Evolutionary conservation across 1,284 basidiomycete species (phyloP).

Genomic region (Ceratobasidium sp.): DNA sequence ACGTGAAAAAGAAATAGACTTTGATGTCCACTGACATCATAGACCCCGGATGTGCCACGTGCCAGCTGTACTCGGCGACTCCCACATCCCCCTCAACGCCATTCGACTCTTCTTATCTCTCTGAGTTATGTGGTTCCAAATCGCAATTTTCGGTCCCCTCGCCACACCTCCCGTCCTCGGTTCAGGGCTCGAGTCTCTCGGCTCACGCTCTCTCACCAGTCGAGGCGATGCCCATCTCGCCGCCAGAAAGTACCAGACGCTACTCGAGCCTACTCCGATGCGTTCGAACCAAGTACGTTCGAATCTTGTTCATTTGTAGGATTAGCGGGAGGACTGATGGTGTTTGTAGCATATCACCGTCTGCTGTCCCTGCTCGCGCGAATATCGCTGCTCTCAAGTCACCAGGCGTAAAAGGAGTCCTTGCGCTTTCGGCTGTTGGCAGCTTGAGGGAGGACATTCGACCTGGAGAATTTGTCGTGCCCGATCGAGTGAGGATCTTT

Average conservation of each 20-base stretch:
- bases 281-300: slow-evolving; percentile 66
- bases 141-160: slow-evolving; percentile 14
- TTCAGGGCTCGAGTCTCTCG: slow-evolving; percentile 68
- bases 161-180: slow-evolving; percentile 15
- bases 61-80: background rate
- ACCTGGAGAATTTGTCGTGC: slow-evolving; percentile 91
- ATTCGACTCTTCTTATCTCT: slow-evolving; percentile 1
- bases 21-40: slow-evolving; percentile 29
- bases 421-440: slow-evolving; percentile 96
- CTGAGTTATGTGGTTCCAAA: slow-evolving; percentile 19
- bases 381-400: slow-evolving; percentile 97
- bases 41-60: slow-evolving; percentile 13
- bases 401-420: slow-evolving; percentile 86
- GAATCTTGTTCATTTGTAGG: background rate
- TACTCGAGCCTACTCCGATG: slow-evolving; percentile 78
- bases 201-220: slow-evolving; percentile 72
- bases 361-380: slow-evolving; percentile 83
- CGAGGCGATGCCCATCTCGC: slow-evolving; percentile 75
- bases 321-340: background rate
- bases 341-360: slow-evolving; percentile 63
- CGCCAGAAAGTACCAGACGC: slow-evolving; percentile 80
- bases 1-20: background rate
- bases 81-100: background rate
- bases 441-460: slow-evolving; percentile 92
- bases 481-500: slow-evolving; percentile 65